Base-by-base conservation (phyloP, 192 early-diverging fungal genomes). In the Backusella macrospora region DNA sequence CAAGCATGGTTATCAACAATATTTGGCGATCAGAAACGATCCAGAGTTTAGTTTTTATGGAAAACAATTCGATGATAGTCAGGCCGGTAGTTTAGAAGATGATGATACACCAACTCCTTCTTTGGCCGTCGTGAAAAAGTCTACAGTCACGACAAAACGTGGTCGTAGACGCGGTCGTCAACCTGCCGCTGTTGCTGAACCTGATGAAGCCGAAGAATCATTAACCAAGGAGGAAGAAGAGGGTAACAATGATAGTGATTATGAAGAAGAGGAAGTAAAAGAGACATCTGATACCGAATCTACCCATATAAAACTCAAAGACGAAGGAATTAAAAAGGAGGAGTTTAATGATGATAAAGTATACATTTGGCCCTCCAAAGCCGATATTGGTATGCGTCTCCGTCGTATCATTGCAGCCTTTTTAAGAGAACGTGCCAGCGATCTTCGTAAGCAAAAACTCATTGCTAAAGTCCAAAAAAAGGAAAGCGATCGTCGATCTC, bases 1-100 rank as follows among this genome's bases (percentile, higher is more conserved):
- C 71, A 90, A 89, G 66, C 85, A 94, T 70, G 94, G 94, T 14
- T 96, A 96, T 76, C 87, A 84, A 67, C 82, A 83, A 23, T 59
- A 81, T 59, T 62, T 73, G 13, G 81, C 83, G 14, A 84, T 84
- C 52, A 79, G 85, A 18, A 86, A 80, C 34, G 85, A 86, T 39
- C 78, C 83, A 8, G 85, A 86, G 47, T 86, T 86, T 44, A 80
- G 81, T 59, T 86, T 86, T 47, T 84, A 81, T 72, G 85, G 85
- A 13, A 80, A 81, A 55, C 82, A 86, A 62, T 86, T 77, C 39
- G 85, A 81, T 68, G 79, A 81, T 69, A 81, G 79, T 44, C 48
- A 73, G 23, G 70, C 75, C 15, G 79, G 79, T 46, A 64, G 37
- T 9, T 68, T 74, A 6, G 79, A 81, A 9, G 79, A 81, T 68